Percentiles rank a stretch among this genome's conserved stretches.
Evolutionary conservation across 2,329 filamentous ascomycete genomes (phyloP).

Genomic region (Alternaria longipes): DNA sequence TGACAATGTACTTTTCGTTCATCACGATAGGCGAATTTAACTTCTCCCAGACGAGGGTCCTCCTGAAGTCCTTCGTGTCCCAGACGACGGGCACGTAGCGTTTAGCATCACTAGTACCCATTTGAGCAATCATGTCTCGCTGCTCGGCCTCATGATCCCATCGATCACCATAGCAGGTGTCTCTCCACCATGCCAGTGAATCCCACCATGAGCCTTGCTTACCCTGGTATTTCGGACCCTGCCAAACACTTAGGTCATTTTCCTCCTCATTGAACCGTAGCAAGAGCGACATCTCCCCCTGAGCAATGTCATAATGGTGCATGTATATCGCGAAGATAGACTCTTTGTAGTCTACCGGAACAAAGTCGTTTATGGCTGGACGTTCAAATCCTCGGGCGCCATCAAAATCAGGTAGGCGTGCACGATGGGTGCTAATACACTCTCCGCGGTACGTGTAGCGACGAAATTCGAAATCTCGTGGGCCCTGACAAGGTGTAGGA

Average conservation of each 20-base stretch:
- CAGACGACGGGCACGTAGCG: neutral
- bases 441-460: slow-evolving; percentile 28
- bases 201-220: neutral
- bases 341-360: slow-evolving; percentile 10
- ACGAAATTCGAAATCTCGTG: slow-evolving; percentile 1
- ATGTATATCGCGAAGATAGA: slow-evolving; percentile 6
- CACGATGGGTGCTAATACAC: slow-evolving; percentile 1
- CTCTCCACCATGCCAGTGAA: slow-evolving; percentile 28
- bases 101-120: slow-evolving; percentile 1
- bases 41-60: too few relatives aligned
- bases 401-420: neutral
- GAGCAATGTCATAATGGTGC: neutral
- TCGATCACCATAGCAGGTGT: slow-evolving; percentile 15
- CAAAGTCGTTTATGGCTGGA: neutral
- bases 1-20: slow-evolving; percentile 21
- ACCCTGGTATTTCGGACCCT: neutral
- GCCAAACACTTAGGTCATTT: slow-evolving; percentile 14
- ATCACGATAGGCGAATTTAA: neutral
- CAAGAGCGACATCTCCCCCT: neutral
- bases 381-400: neutral
- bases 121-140: slow-evolving; percentile 2
- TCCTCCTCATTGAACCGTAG: slow-evolving; percentile 27
- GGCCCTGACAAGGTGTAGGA: neutral
- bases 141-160: neutral
- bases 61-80: neutral